A percentile compares a stretch with the other conserved stretches of the same genome.
Conservation (phyloP, 768 basidiomycete species). For the Favolaschia claudopus region DNA sequence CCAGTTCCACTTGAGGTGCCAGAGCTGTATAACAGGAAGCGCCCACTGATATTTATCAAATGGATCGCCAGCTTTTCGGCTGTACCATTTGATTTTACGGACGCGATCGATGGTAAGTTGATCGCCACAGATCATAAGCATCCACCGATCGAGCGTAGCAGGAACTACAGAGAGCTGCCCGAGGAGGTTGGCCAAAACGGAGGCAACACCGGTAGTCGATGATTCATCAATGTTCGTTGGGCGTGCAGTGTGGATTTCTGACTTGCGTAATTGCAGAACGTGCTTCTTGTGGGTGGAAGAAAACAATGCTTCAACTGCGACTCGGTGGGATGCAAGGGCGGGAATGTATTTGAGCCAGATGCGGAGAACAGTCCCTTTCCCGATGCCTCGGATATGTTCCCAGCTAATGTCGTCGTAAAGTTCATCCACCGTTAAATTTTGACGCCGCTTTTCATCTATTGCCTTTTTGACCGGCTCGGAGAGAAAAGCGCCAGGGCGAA, state of each 20-base stretch:
- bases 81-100: slow-evolving; percentile 20
- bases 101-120: slow-evolving; percentile 26
- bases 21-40: slow-evolving; percentile 27
- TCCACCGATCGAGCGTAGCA: neutral
- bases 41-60: slow-evolving; percentile 24
- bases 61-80: neutral
- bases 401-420: no score
- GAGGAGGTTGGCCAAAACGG: slow-evolving; percentile 17
- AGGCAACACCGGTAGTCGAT: slow-evolving; percentile 3
- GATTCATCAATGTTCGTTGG: slow-evolving; percentile 26
- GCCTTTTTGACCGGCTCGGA: no score
- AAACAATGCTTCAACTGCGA: slow-evolving; percentile 1
- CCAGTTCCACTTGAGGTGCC: slow-evolving; percentile 29
- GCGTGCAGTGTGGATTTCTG: slow-evolving; percentile 8
- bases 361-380: no score
- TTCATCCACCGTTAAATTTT: no score
- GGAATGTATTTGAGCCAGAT: slow-evolving; percentile 22
- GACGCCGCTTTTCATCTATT: no score
- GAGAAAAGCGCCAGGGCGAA: no score
- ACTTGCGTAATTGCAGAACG: slow-evolving; percentile 18
- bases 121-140: slow-evolving; percentile 29
- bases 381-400: no score
- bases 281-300: slow-evolving; percentile 1
- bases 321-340: neutral
- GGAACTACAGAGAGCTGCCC: slow-evolving; percentile 17